Evolutionary conservation across 2,329 filamentous ascomycete genomes (phyloP).

Genomic region (Trematosphaeria pertusa): DNA sequence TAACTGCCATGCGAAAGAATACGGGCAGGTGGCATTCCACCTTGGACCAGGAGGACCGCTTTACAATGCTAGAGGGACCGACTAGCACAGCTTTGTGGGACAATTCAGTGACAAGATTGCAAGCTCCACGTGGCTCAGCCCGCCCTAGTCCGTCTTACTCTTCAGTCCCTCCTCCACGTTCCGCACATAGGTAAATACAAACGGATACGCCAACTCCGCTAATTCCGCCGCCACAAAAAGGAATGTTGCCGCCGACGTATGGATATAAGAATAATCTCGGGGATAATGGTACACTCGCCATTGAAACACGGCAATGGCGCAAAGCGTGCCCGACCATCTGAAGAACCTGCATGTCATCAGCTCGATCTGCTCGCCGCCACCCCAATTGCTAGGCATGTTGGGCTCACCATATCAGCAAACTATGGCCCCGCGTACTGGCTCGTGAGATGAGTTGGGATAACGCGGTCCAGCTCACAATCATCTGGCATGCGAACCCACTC

Average conservation of each 20-base stretch:
- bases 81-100: too few relatives aligned
- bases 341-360: background rate
- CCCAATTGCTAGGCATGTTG: background rate
- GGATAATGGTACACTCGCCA: conserved; percentile 3
- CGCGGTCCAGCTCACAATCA: background rate
- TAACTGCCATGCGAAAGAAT: too few relatives aligned
- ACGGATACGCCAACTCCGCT: background rate
- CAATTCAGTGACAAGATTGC: too few relatives aligned
- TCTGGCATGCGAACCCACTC: background rate
- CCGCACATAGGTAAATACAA: background rate
- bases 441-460: background rate
- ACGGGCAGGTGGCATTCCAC: too few relatives aligned
- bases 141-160: too few relatives aligned
- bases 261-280: background rate
- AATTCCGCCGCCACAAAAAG: background rate
- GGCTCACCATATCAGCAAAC: background rate
- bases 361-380: too few relatives aligned
- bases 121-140: too few relatives aligned
- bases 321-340: background rate
- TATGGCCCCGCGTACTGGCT: background rate
- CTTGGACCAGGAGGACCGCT: too few relatives aligned
- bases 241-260: background rate
- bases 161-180: too few relatives aligned
- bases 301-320: conserved; percentile 4
- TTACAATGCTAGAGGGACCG: too few relatives aligned